phyloP scores from a whole-genome alignment of 805 yeast species.

The Lipomyces mesembrius region DNA sequence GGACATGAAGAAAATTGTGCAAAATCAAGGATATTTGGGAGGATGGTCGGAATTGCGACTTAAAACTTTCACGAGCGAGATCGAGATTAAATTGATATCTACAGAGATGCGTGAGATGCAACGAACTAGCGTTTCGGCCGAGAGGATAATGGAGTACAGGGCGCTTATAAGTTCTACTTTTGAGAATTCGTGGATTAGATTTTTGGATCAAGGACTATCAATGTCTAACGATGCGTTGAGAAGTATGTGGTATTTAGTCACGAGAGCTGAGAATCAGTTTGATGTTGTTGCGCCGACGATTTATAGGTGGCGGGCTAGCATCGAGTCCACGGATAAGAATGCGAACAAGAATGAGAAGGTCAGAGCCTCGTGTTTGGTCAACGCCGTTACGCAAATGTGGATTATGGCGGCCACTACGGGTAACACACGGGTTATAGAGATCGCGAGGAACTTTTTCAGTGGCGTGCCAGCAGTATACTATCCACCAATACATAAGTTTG shows the following conservation, averaged over 20 bases:
- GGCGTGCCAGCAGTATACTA: conserved; percentile 7
- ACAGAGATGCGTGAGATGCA: not conserved
- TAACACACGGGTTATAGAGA: conserved; percentile 6
- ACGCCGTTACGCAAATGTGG: conserved; percentile 31
- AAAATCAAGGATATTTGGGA: conserved; percentile 6
- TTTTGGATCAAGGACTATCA: conserved; percentile 13
- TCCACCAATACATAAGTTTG: conserved; percentile 10
- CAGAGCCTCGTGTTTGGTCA: not conserved
- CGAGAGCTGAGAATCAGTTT: conserved; percentile 17
- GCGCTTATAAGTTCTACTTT: conserved; percentile 18
- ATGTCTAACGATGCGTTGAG: conserved; percentile 30
- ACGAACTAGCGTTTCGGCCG: not conserved
- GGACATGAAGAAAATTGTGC: conserved; percentile 5
- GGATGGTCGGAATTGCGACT: conserved; percentile 28
- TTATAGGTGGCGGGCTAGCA: conserved; percentile 1
- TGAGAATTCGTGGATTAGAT: conserved; percentile 18
- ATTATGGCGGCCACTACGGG: conserved; percentile 23
- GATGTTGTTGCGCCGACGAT: conserved; percentile 21
- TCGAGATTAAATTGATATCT: conserved; percentile 16
- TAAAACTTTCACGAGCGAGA: conserved; percentile 16
- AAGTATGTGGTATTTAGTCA: conserved; percentile 28
- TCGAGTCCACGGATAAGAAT: not conserved
- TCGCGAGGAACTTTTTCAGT: conserved; percentile 14
- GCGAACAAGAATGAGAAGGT: not conserved
- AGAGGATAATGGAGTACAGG: conserved; percentile 3